Evolutionary conservation across 2,329 filamentous ascomycete species (phyloP).

Genomic region (Dryadomyces sulphureus): DNA sequence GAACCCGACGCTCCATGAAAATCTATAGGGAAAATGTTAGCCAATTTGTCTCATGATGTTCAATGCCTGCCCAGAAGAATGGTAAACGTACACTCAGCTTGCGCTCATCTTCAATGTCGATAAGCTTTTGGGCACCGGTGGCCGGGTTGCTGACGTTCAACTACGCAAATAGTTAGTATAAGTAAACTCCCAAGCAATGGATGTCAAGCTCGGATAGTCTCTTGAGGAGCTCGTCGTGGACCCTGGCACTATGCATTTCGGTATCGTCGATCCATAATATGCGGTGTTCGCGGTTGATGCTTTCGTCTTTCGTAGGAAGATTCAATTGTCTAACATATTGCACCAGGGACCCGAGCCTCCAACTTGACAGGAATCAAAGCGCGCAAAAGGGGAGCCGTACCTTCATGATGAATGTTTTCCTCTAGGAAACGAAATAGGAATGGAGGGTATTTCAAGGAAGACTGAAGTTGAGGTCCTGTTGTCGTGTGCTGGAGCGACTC

Average conservation of each 20-base stretch:
- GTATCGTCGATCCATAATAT: no score
- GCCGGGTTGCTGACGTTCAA: slow-evolving; percentile 74
- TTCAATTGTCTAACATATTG: not conserved
- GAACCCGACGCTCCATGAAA: slow-evolving; percentile 15
- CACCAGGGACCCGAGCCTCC: not conserved
- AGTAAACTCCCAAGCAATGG: not conserved
- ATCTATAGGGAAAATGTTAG: slow-evolving; percentile 10
- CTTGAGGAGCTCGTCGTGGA: no score
- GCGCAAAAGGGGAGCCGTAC: slow-evolving; percentile 5
- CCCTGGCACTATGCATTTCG: no score
- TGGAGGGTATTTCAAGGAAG: slow-evolving; percentile 5
- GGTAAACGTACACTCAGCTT: slow-evolving; percentile 70
- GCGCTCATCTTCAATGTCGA: slow-evolving; percentile 98
- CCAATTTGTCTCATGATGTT: no score
- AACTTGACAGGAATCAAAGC: not conserved
- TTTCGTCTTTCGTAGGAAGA: not conserved
- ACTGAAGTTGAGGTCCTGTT: slow-evolving; percentile 5
- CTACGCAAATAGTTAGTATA: slow-evolving; percentile 23
- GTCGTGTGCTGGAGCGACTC: slow-evolving; percentile 3
- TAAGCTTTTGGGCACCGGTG: slow-evolving; percentile 99
- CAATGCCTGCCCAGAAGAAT: not conserved
- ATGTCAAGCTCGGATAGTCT: not conserved
- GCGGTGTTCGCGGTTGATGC: not conserved
- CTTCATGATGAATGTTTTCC: slow-evolving; percentile 10
- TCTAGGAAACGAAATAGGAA: slow-evolving; percentile 4